Evolutionary conservation across 2,329 filamentous ascomycete species (phyloP), one percentile per base, ranked within the genome.

Genomic region (Verticillium longisporum): DNA sequence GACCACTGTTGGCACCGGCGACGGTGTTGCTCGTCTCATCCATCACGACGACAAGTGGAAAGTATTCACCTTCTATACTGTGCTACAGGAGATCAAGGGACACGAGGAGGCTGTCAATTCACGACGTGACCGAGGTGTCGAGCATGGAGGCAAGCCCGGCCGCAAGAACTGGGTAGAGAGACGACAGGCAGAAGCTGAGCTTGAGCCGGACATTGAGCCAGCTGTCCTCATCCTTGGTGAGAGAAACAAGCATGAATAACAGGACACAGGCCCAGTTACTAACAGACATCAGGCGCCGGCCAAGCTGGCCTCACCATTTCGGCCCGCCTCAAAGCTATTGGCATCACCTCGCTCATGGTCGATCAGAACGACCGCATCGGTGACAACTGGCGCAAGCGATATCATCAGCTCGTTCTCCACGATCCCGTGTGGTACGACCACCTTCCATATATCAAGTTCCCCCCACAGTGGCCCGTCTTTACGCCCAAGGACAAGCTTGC

Each of bases 401-500:
- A 88, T 64, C 79, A 77, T 61, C 76, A 79, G 57, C 77, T 81
- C 6, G 77, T 88, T 0, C 79, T 88, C 0, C 87, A 90, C 67
- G 86, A 88, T 65, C 85, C 86, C 0, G 81, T 88, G 15, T 86
- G 79, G 76, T 80, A 76, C 63, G 79, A 82, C 57, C 79, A 83
- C 67, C 73, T 88, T 72, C 83, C 86, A 0, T 89, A 88, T 68
- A 67, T 89, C 3, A 75, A 77, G 0, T 89, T 88, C 65, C 86
- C 86, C 0, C 69, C 79, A 0, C 79, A 77, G 63, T 89, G 86
- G 85, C 86, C 87, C 0, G 71, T 87, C 18, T 89, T 87, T 71
- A 88, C 86, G 0, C 86, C 86, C 4, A 88, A 88, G 65, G 85
- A 88, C 69, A 89, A 89, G 66, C 75, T 88, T 0, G 87, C 79